Evolutionary conservation across 148 eudicot species (phyloP).

Genomic region (Rhododendron kiyosumense): DNA sequence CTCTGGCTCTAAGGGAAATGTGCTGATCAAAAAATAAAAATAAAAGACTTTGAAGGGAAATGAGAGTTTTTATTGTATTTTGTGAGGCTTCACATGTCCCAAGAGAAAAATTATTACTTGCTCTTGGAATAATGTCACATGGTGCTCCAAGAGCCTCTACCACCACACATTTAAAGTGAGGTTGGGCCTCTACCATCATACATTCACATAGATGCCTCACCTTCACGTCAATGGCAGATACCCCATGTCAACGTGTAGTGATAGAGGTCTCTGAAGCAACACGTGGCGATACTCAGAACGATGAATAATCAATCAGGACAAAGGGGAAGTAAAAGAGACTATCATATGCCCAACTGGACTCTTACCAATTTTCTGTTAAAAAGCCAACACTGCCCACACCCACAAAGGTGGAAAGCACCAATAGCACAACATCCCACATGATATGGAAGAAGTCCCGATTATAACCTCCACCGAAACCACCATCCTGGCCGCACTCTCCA

Average conservation of each 20-base stretch:
- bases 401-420: not conserved
- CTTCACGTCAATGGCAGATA: no score
- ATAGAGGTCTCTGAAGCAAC: no score
- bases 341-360: not conserved
- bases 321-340: not conserved
- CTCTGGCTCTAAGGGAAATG: not conserved
- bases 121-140: fast-evolving
- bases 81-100: not conserved
- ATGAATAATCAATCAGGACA: not conserved
- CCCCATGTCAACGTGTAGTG: no score
- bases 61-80: not conserved
- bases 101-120: not conserved
- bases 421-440: slow-evolving; percentile 15
- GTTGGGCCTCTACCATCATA: no score
- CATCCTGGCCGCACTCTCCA: slow-evolving; percentile 42
- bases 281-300: no score
- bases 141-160: not conserved
- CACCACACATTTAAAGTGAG: not conserved
- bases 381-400: not conserved
- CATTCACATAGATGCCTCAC: no score
- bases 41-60: not conserved
- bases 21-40: no score
- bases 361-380: not conserved
- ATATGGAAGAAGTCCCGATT: slow-evolving; percentile 8
- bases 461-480: slow-evolving; percentile 20